These are phyloP conservation scores for Asterophora parasitica DNA, from an alignment of 768 basidiomycete genomes.

Conservation along the genomic window DNA sequence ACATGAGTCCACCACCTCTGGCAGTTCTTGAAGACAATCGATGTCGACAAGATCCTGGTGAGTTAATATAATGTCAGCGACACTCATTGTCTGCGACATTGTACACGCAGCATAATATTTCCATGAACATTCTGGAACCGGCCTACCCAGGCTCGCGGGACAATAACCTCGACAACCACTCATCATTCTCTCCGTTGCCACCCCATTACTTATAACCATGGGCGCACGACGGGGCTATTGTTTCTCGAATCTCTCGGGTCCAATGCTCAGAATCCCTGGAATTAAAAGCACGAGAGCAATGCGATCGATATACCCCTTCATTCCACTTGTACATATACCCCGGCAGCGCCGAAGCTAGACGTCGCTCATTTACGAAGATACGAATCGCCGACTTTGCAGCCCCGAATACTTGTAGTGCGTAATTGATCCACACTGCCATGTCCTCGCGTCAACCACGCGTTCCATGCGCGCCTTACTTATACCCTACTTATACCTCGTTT, in stretches of 20 bases:
- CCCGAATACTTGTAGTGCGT: constrained; percentile 11
- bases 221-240: background rate
- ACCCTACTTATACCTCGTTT: constrained; percentile 8
- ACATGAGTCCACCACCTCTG: too few species aligned
- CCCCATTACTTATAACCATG: background rate
- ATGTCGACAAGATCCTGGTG: too few species aligned
- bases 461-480: constrained; percentile 6
- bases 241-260: background rate
- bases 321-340: background rate
- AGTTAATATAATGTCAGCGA: too few species aligned
- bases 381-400: background rate
- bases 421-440: constrained; percentile 2
- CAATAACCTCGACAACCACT: background rate
- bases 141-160: background rate
- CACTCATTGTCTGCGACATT: too few species aligned
- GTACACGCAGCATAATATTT: too few species aligned
- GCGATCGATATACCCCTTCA: background rate
- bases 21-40: too few species aligned
- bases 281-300: background rate
- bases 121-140: too few species aligned
- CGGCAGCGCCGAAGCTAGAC: constrained; percentile 4
- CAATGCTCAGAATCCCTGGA: too few species aligned
- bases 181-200: background rate
- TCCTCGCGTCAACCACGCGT: constrained; percentile 14
- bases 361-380: background rate